A percentile compares a stretch with the other conserved stretches of the same genome.
These are phyloP conservation scores for Fusarium circinatum DNA, from an alignment of 2,329 filamentous ascomycete species.

Conservation along the genomic window DNA sequence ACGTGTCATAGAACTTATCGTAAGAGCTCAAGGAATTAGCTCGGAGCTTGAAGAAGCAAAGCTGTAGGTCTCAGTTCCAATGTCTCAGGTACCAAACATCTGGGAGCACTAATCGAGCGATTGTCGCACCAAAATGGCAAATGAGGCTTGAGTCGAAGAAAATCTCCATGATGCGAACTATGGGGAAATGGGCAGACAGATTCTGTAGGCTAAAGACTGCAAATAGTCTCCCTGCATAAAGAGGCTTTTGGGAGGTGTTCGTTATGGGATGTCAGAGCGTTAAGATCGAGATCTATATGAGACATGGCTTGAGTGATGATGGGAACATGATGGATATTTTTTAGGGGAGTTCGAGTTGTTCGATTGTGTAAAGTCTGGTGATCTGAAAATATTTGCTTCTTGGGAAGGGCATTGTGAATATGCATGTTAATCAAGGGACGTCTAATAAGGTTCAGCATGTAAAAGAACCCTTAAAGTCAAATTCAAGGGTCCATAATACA, in stretches of 20 bases:
- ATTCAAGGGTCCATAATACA: background rate
- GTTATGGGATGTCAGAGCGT: background rate
- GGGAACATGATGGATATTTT: background rate
- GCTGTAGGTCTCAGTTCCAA: constrained; percentile 28
- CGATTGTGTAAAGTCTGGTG: background rate
- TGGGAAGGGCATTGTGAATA: background rate
- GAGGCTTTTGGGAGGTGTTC: constrained; percentile 6
- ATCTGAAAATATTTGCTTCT: background rate
- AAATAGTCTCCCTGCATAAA: constrained; percentile 25
- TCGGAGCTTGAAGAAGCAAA: constrained; percentile 16
- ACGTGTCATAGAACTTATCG: background rate
- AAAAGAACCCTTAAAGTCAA: background rate
- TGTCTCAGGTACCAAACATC: constrained; percentile 25
- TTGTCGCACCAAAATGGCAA: background rate
- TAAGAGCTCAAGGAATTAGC: background rate
- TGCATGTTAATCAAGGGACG: background rate
- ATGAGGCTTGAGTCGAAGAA: background rate
- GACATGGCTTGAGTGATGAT: background rate
- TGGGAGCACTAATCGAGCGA: constrained; percentile 5
- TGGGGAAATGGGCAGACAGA: constrained; percentile 19
- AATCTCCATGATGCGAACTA: constrained; percentile 7
- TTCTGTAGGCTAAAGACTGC: background rate
- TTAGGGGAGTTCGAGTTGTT: background rate
- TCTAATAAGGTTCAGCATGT: background rate
- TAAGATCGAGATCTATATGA: constrained; percentile 19